A percentile compares a stretch with the other conserved stretches of the same genome.
phyloP scores from a whole-genome alignment of 1,284 basidiomycete genomes.

The Leccinum fuscescens region DNA sequence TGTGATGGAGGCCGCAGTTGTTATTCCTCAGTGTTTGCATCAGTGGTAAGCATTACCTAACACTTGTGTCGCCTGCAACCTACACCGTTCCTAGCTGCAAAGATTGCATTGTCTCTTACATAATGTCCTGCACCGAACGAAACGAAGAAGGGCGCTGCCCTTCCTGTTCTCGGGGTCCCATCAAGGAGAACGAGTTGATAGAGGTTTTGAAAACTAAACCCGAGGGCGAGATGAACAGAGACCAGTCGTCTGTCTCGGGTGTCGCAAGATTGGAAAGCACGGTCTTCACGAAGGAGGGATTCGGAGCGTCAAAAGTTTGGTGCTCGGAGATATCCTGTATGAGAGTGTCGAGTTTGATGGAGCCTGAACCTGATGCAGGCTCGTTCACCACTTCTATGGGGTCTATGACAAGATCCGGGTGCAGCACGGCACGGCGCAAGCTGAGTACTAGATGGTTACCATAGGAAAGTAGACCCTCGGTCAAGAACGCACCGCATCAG shows the following conservation, averaged over 20 bases:
- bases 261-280: slow-evolving; percentile 55
- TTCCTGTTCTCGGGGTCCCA: slow-evolving; percentile 64
- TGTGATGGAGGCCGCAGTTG: slow-evolving; percentile 65
- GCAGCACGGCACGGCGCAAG: slow-evolving; percentile 82
- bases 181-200: slow-evolving; percentile 65
- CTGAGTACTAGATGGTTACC: slow-evolving; percentile 38
- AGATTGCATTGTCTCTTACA: slow-evolving; percentile 73
- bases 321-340: slow-evolving; percentile 60
- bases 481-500: slow-evolving; percentile 66
- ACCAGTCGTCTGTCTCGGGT: slow-evolving; percentile 41
- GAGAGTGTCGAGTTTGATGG: slow-evolving; percentile 56
- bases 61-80: slow-evolving; percentile 2
- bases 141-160: slow-evolving; percentile 72
- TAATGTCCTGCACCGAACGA: slow-evolving; percentile 63
- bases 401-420: slow-evolving; percentile 73
- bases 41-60: slow-evolving; percentile 52
- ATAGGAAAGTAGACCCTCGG: neutral
- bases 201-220: slow-evolving; percentile 53
- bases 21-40: slow-evolving; percentile 78
- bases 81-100: slow-evolving; percentile 61
- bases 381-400: slow-evolving; percentile 43
- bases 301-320: slow-evolving; percentile 30
- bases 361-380: slow-evolving; percentile 32
- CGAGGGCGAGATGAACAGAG: slow-evolving; percentile 17
- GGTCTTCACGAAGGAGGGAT: slow-evolving; percentile 58